These are phyloP conservation scores for Aspergillus fumigatus DNA, from an alignment of 2,329 filamentous ascomycete species.

Conservation along the genomic window DNA sequence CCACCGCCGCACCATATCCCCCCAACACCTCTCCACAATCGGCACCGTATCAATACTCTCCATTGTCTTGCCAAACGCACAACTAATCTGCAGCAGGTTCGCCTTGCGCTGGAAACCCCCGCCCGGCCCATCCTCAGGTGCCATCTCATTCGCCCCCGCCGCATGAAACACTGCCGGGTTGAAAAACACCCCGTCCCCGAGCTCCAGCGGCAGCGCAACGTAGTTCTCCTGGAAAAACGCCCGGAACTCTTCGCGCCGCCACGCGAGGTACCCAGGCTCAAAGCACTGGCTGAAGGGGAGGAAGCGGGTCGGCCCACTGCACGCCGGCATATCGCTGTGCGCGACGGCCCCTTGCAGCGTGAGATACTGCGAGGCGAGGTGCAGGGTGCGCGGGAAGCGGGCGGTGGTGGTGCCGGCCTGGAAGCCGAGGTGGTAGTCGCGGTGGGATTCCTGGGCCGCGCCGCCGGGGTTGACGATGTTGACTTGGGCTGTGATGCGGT, in stretches of 20 bases:
- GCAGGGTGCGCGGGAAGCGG: conserved; percentile 49
- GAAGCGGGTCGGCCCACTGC: conserved; percentile 57
- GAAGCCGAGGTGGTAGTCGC: conserved; percentile 63
- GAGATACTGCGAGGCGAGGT: conserved; percentile 53
- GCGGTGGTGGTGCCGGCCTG: conserved; percentile 47
- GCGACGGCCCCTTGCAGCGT: conserved; percentile 62
- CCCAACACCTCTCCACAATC: conserved; percentile 51
- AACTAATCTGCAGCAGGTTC: conserved; percentile 60
- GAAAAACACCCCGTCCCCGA: conserved; percentile 61
- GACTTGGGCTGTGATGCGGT: conserved; percentile 58
- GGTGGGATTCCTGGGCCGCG: conserved; percentile 53
- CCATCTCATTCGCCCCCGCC: conserved; percentile 52
- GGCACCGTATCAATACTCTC: conserved; percentile 53
- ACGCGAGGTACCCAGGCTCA: conserved; percentile 55
- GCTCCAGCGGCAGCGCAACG: conserved; percentile 48
- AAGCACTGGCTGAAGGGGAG: conserved; percentile 59
- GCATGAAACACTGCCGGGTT: conserved; percentile 61
- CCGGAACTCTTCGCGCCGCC: conserved; percentile 50
- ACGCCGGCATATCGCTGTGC: conserved; percentile 56
- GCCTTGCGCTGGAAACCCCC: conserved; percentile 49
- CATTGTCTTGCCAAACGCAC: conserved; percentile 61
- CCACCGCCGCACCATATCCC: conserved; percentile 52
- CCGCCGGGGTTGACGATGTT: conserved; percentile 60
- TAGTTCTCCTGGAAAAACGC: conserved; percentile 52
- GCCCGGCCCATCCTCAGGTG: not conserved